Percentiles rank a stretch among this genome's conserved stretches.
Evolutionary conservation across 2,329 filamentous ascomycete species (phyloP).

Genomic region (Trichophyton mentagrophytes): DNA sequence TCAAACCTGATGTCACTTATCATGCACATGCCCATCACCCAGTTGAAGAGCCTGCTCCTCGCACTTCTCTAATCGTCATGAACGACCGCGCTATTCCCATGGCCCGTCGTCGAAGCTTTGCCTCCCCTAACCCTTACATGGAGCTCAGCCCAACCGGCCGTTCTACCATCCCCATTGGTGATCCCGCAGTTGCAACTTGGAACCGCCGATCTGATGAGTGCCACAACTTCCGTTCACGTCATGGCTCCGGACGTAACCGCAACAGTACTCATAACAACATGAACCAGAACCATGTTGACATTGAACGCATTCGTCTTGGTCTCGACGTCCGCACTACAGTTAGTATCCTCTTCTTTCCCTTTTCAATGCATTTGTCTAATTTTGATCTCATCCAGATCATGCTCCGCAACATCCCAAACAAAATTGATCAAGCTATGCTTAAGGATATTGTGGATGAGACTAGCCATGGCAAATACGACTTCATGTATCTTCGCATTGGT

Average conservation of each 20-base stretch:
- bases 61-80: conserved; percentile 12
- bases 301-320: conserved; percentile 40
- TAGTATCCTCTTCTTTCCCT: conserved; percentile 21
- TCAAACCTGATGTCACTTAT: conserved; percentile 21
- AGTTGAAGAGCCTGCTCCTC: conserved; percentile 12
- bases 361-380: conserved; percentile 7
- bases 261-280: conserved; percentile 14
- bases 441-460: conserved; percentile 69
- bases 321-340: conserved; percentile 65
- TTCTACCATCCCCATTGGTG: conserved; percentile 27
- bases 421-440: conserved; percentile 60
- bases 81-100: conserved; percentile 9
- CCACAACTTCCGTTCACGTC: conserved; percentile 20
- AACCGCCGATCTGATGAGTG: conserved; percentile 21
- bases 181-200: conserved; percentile 23
- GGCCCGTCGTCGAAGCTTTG: conserved; percentile 12
- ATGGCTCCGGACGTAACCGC: conserved; percentile 18
- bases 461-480: conserved; percentile 76
- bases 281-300: conserved; percentile 35
- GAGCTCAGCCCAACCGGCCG: conserved; percentile 30
- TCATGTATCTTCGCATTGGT: conserved; percentile 84
- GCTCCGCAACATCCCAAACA: conserved; percentile 89
- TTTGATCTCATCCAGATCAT: conserved; percentile 53
- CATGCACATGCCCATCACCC: conserved; percentile 11
- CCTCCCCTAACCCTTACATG: conserved; percentile 17